phyloP scores from a whole-genome alignment of 306 rosid genomes.

The Astragalus glycyphyllos region DNA sequence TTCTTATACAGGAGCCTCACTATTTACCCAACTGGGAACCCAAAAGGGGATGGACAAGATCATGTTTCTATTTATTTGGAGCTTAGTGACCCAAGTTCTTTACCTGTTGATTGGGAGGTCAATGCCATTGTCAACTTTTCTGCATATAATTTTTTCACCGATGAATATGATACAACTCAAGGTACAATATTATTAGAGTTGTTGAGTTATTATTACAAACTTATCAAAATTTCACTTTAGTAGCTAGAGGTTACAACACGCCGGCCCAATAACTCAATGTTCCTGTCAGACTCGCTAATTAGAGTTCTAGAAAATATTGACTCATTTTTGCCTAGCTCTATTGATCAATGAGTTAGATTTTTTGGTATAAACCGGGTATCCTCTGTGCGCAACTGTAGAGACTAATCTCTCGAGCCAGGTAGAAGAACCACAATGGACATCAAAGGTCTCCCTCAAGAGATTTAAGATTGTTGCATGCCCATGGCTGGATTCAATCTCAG shows the following conservation, averaged over 20 bases:
- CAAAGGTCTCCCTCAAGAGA: too few relatives aligned
- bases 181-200: constrained; percentile 19
- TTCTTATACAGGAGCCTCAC: constrained; percentile 24
- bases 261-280: too few relatives aligned
- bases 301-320: too few relatives aligned
- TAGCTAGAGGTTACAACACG: neutral
- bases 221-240: neutral
- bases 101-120: constrained; percentile 49
- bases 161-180: constrained; percentile 43
- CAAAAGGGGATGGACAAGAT: constrained; percentile 38
- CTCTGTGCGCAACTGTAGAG: too few relatives aligned
- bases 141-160: constrained; percentile 30
- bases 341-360: too few relatives aligned
- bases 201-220: neutral
- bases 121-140: constrained; percentile 51
- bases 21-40: constrained; percentile 49
- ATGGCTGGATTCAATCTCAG: too few relatives aligned
- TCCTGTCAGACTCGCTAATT: too few relatives aligned
- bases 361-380: too few relatives aligned
- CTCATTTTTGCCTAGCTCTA: too few relatives aligned
- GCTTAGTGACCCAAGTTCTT: neutral
- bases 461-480: too few relatives aligned
- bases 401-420: too few relatives aligned
- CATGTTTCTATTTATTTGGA: constrained; percentile 50
- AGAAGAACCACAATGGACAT: too few relatives aligned